Conservation (phyloP, 164 flowering plant genomes). For the Dillenia turbinata region DNA sequence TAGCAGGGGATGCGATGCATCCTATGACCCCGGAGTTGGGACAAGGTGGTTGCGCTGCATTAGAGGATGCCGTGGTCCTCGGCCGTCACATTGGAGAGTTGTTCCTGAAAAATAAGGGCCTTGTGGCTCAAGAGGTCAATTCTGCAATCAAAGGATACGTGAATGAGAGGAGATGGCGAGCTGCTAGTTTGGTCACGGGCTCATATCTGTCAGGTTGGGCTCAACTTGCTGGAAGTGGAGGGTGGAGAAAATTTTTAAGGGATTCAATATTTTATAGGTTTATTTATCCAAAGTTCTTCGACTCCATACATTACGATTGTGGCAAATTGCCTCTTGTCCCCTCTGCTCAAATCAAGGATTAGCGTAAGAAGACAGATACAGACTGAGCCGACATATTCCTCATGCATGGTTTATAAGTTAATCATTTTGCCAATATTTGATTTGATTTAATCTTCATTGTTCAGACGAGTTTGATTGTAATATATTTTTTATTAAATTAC, state of each 20-base stretch:
- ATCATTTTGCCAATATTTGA: no score
- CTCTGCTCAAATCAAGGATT: background rate
- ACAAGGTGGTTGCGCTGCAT: background rate
- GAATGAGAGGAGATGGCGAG: slow-evolving; percentile 3
- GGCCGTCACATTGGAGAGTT: background rate
- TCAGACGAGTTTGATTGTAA: no score
- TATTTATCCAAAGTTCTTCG: background rate
- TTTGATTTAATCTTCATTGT: no score
- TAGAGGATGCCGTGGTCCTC: background rate
- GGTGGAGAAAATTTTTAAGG: background rate
- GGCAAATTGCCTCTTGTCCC: background rate
- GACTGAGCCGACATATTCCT: no score
- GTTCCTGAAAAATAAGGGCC: background rate
- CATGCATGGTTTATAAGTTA: no score
- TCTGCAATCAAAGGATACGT: background rate
- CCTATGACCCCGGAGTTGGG: background rate
- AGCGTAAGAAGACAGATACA: no score
- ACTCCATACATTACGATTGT: background rate
- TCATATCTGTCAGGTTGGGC: background rate
- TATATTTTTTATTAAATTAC: no score
- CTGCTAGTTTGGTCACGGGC: background rate
- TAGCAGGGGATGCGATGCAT: slow-evolving; percentile 17
- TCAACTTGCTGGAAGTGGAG: background rate
- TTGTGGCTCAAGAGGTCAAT: no score
- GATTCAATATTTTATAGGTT: background rate